Percentiles rank a stretch among this genome's conserved stretches.
Evolutionary conservation across 2,329 filamentous ascomycete genomes (phyloP).

Genomic region (Clonostachys chloroleuca): DNA sequence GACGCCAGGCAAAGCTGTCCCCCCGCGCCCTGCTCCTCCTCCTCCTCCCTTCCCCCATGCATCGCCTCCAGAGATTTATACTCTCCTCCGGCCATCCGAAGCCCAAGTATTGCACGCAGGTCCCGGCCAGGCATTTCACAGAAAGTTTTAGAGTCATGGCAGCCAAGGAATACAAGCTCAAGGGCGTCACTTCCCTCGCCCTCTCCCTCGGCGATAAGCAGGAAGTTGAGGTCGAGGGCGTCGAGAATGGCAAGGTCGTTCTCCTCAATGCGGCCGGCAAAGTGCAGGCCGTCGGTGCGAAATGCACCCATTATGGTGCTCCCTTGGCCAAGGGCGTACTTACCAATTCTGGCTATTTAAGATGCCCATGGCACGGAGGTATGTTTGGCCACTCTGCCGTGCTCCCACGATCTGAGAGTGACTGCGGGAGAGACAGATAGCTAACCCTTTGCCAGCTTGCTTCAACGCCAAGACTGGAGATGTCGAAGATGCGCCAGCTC

Average conservation of each 20-base stretch:
- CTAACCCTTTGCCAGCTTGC: conserved; percentile 57
- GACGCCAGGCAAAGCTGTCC: no score
- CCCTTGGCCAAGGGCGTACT: conserved; percentile 84
- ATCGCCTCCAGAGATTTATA: no score
- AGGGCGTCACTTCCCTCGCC: conserved; percentile 69
- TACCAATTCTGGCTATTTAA: conserved; percentile 75
- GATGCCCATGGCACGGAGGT: conserved; percentile 97
- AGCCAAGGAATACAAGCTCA: conserved; percentile 61
- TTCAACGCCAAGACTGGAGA: conserved; percentile 88
- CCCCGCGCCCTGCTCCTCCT: no score
- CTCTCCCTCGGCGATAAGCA: conserved; percentile 79
- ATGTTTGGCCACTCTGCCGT: conserved; percentile 14
- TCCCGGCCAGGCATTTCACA: no score
- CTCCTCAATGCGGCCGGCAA: conserved; percentile 74
- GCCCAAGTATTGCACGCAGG: no score
- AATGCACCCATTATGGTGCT: conserved; percentile 90
- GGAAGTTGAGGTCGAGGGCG: conserved; percentile 85
- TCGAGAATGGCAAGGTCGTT: conserved; percentile 81
- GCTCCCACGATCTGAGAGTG: background rate
- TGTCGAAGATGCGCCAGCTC: conserved; percentile 88
- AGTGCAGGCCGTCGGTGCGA: conserved; percentile 75
- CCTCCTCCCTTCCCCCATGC: no score
- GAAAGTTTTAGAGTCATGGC: no score
- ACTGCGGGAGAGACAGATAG: background rate
- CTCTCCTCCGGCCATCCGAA: no score